Evolutionary conservation across 2,329 filamentous ascomycete species (phyloP).

Genomic region (Diaporthe citri): DNA sequence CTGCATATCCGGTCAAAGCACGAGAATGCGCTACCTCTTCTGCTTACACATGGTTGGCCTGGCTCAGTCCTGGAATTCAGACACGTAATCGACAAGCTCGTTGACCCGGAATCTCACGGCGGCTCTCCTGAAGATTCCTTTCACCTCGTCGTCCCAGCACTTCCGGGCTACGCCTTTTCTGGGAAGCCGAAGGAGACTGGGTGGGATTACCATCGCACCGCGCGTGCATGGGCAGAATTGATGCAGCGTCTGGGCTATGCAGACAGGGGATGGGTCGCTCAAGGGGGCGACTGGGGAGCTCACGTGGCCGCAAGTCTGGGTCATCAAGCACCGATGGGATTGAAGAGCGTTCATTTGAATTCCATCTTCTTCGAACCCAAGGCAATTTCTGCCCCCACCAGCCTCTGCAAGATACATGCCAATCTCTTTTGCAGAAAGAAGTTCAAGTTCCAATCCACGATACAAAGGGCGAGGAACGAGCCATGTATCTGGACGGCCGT

Average conservation of each 20-base stretch:
- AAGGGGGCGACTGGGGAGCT: conserved; percentile 15
- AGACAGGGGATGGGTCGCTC: not conserved
- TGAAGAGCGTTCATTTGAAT: conserved; percentile 18
- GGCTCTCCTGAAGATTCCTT: not conserved
- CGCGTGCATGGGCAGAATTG: not conserved
- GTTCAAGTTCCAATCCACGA: not conserved
- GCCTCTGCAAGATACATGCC: not conserved
- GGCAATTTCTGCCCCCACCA: not conserved
- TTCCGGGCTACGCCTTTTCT: conserved; percentile 13
- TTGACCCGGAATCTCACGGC: conserved; percentile 2
- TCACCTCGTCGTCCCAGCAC: conserved; percentile 1
- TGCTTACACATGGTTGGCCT: conserved; percentile 13
- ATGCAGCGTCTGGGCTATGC: conserved; percentile 15
- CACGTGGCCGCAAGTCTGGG: not conserved
- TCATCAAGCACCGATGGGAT: not conserved
- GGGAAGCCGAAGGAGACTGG: conserved; percentile 2
- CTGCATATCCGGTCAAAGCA: conserved; percentile 11
- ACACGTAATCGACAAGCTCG: conserved; percentile 9
- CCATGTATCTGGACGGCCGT: not conserved
- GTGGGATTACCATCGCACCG: conserved; percentile 2
- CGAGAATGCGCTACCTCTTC: not conserved
- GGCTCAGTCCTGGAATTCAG: conserved; percentile 13
- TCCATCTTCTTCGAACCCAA: conserved; percentile 13
- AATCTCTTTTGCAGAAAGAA: conserved; percentile 3
- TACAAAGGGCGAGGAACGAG: not conserved